Percentiles rank a stretch among this genome's conserved stretches.
Evolutionary conservation across 306 rosid species (phyloP).

Genomic region (Citrullus colocynthis): DNA sequence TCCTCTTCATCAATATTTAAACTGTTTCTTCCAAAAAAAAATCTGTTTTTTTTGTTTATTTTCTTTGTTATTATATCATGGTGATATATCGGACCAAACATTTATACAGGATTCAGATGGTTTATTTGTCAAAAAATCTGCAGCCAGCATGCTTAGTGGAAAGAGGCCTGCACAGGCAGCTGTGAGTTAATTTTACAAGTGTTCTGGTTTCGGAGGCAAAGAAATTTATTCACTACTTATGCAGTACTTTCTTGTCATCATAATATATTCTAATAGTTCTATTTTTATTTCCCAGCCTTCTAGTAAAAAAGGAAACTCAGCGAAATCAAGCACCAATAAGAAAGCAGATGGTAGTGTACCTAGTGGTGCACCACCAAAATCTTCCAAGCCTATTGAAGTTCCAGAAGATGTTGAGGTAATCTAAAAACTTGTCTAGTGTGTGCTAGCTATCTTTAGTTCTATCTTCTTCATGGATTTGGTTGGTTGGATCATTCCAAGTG

Average conservation of each 20-base stretch:
- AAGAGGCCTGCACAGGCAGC: slow-evolving; percentile 79
- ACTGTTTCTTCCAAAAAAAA: background rate
- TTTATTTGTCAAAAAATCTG: slow-evolving; percentile 64
- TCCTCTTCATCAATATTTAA: background rate
- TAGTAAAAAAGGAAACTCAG: slow-evolving; percentile 53
- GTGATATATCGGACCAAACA: slow-evolving; percentile 4
- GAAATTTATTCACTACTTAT: background rate
- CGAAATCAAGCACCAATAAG: slow-evolving; percentile 45
- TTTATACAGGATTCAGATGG: slow-evolving; percentile 48
- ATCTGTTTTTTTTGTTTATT: background rate
- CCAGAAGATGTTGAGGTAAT: slow-evolving; percentile 94
- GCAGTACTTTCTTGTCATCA: background rate
- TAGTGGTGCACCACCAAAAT: slow-evolving; percentile 45
- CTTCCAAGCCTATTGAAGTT: slow-evolving; percentile 44
- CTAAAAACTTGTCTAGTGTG: background rate
- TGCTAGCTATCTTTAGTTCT: background rate
- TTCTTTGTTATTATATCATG: background rate
- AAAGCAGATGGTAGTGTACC: slow-evolving; percentile 39
- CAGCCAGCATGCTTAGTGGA: slow-evolving; percentile 99
- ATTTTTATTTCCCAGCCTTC: slow-evolving; percentile 34
- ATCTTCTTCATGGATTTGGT: background rate
- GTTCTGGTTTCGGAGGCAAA: background rate
- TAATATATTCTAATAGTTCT: slow-evolving; percentile 12
- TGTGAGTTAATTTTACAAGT: slow-evolving; percentile 35
- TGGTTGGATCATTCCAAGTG: background rate